Evolutionary conservation across 108 stramenopile genomes (phyloP).

Genomic region (Bacterosira constricta): DNA sequence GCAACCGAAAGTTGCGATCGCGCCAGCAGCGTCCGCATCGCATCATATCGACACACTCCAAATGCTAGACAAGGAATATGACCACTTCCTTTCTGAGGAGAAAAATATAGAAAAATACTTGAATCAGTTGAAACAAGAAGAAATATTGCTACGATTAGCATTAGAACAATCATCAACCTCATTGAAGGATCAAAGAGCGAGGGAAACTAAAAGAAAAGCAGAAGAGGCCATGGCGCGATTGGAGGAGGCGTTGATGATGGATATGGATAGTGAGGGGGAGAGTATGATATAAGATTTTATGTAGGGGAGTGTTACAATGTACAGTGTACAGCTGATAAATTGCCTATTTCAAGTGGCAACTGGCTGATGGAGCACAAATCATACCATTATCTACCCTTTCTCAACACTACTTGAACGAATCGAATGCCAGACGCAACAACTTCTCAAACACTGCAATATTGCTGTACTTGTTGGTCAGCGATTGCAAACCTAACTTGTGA

Average conservation of each 20-base stretch:
- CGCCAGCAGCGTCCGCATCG: neutral
- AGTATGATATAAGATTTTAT: too few species aligned
- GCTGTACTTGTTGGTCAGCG: too few species aligned
- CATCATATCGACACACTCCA: conserved; percentile 1
- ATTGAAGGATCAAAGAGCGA: neutral
- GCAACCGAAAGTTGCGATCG: too few species aligned
- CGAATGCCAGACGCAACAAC: too few species aligned
- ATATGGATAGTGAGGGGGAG: neutral
- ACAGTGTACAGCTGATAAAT: too few species aligned
- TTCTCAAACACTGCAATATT: too few species aligned
- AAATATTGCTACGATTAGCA: neutral
- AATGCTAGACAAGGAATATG: conserved; percentile 10
- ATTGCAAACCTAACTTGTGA: too few species aligned
- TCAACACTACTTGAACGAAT: too few species aligned
- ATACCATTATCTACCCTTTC: too few species aligned
- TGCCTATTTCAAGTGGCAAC: too few species aligned
- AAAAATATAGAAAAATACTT: neutral
- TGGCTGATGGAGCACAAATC: too few species aligned
- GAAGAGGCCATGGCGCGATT: neutral
- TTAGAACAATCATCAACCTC: conserved; percentile 17
- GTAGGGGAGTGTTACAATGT: too few species aligned
- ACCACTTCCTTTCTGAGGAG: neutral
- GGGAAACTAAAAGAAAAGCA: neutral
- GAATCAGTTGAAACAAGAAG: neutral
- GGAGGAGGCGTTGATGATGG: neutral